Evolutionary conservation across 345 rosid species (phyloP).

Genomic region (Camelina laxa): DNA sequence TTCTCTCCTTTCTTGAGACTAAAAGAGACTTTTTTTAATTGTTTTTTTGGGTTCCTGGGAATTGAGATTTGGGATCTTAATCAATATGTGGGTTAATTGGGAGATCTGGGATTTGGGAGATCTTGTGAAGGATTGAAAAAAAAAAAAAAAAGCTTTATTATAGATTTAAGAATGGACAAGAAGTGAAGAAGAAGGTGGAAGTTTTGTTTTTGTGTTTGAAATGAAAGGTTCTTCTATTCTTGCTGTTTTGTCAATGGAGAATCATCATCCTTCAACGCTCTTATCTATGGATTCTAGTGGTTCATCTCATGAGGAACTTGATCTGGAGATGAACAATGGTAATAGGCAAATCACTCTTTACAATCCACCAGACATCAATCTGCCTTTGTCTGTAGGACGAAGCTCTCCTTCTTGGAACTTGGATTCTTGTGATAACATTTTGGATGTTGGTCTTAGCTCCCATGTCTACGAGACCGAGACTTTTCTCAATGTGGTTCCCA

Average conservation of each 20-base stretch:
- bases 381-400: constrained; percentile 77
- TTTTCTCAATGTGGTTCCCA: constrained; percentile 51
- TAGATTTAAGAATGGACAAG: constrained; percentile 5
- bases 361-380: constrained; percentile 90
- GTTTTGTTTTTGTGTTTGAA: constrained; percentile 11
- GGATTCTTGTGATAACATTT: constrained; percentile 66
- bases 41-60: neutral
- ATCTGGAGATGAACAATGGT: constrained; percentile 64
- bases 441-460: constrained; percentile 79
- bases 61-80: constrained; percentile 22
- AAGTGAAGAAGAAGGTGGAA: constrained; percentile 11
- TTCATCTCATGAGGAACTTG: constrained; percentile 81
- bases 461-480: constrained; percentile 76
- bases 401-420: constrained; percentile 58
- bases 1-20: constrained; percentile 39
- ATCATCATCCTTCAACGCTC: constrained; percentile 90
- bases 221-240: constrained; percentile 52
- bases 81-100: constrained; percentile 41
- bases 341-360: constrained; percentile 70
- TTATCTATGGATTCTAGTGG: constrained; percentile 95
- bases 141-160: neutral
- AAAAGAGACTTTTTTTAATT: neutral
- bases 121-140: constrained; percentile 12
- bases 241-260: constrained; percentile 77
- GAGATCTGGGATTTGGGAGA: constrained; percentile 40